Conservation (phyloP, 768 basidiomycete genomes). For the Pisolithus albus region DNA sequence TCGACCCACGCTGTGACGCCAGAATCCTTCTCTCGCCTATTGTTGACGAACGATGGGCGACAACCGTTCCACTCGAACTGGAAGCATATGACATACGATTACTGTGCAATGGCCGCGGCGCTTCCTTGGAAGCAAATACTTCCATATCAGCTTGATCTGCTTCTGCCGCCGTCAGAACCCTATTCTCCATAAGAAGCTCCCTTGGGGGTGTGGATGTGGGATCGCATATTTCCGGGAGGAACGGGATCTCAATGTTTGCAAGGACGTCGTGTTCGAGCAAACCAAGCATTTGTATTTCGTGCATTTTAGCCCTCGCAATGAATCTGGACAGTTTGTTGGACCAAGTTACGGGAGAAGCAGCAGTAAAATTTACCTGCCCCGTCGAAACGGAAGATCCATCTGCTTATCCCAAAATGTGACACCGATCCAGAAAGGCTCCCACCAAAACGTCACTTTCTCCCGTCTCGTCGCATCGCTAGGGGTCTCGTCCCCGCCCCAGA, state of each 20-base stretch:
- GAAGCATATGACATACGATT: conserved; percentile 37
- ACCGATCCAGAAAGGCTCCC: conserved; percentile 85
- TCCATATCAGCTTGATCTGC: conserved; percentile 72
- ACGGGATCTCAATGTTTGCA: conserved; percentile 83
- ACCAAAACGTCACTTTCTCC: conserved; percentile 66
- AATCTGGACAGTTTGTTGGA: conserved; percentile 48
- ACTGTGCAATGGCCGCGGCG: conserved; percentile 24
- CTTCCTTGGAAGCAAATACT: conserved; percentile 49
- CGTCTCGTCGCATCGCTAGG: conserved; percentile 25
- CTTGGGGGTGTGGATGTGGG: conserved; percentile 25
- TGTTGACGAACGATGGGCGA: conserved; percentile 30
- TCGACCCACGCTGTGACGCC: conserved; percentile 44
- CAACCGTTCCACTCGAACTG: conserved; percentile 31
- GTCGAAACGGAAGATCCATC: conserved; percentile 75
- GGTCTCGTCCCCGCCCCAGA: conserved; percentile 68
- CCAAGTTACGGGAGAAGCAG: background rate
- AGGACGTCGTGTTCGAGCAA: conserved; percentile 87
- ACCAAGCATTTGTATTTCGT: conserved; percentile 93
- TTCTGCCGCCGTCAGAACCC: conserved; percentile 41
- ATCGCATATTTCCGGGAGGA: conserved; percentile 44
- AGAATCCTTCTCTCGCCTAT: conserved; percentile 34
- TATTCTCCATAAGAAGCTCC: conserved; percentile 30
- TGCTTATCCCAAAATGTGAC: conserved; percentile 84
- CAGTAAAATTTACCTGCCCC: conserved; percentile 50
- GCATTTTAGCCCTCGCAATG: conserved; percentile 92